Base-by-base conservation (phyloP, 2,329 filamentous ascomycete species). In the Microdochium trichocladiopsis region DNA sequence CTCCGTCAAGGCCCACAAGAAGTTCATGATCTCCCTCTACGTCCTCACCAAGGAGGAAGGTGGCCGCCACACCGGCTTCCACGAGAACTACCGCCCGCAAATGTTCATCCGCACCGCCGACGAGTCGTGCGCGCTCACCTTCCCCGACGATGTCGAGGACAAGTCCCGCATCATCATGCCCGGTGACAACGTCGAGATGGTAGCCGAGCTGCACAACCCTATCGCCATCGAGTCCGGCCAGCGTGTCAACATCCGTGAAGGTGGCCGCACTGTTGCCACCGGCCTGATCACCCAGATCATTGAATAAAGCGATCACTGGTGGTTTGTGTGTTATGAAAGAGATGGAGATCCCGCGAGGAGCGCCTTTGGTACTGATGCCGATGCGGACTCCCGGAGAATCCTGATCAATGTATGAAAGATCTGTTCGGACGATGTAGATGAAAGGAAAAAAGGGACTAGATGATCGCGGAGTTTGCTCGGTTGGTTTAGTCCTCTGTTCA, bases 171-270 rank as follows among this genome's bases (percentile, higher is more conserved):
- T 91, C 78, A 86, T 96, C 72, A 95, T 96, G 91, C 94, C 94
- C 50, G 94, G 94, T 72, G 94, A 99, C 82, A 99, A 99, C 74
- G 84, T 96, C 61, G 94, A 99, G 80, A 96, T 99, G 92, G 77
- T 94, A 59, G 88, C 91, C 70, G 83, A 87, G 64, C 85, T 96
- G 67, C 83, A 90, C 73, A 78, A 88, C 73, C 90, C 93, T 57
- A 83, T 95, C 65, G 93, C 93, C 55, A 75, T 96, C 58, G 94
- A 99, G 77, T 76, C 83, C 57, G 93, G 94, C 63, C 90, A 96
- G 79, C 89, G 94, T 65, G 94, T 99, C 83, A 99, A 97, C 80
- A 85, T 99, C 69, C 90, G 94, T 74, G 94, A 99, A 79, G 94
- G 94, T 77, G 92, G 93, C 64, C 84, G 90, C 63, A 94, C 89